Evolutionary conservation across 345 rosid genomes (phyloP), one percentile per base, ranked within the genome.

Genomic region (Carallia brachiata): DNA sequence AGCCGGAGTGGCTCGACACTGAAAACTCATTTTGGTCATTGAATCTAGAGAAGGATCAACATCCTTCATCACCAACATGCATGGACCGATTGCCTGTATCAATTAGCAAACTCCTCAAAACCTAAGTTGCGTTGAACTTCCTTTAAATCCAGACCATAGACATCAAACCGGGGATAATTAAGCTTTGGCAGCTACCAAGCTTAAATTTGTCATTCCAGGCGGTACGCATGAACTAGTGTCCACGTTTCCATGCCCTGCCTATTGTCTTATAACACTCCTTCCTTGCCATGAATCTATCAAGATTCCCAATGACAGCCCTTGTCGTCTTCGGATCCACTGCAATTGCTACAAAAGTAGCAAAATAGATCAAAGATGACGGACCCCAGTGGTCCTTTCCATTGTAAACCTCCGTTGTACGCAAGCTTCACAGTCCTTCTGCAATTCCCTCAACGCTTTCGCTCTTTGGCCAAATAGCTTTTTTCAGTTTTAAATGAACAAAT

Each of bases 381-480:
- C 88, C 79, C 85, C 85, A 84, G 19, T 77, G 79, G 55, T 82
- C 82, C 7, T 77, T 74, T 2, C 85, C 85, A 48, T 63, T 68
- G 23, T 82, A 82, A 55, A 79, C 88, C 52, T 81, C 53, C 0
- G 88, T 76, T 0, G 79, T 82, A 27, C 73, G 77, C 78, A 81
- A 23, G 23, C 23, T 23, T 23, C 23, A 23, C 23, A 23, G 23
- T 23, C 23, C 23, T 23, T 23, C 23, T 23, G 23, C 23, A 23
- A 23, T 23, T 23, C 23, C 23, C 23, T 23, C 23, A 23, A 23
- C 23, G 23, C 23, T 23, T 23, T 23, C 23, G 23, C 23, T 23
- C 23, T 23, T 23, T 23, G 23, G 23, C 23, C 23, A 23, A 23
- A 0, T 23, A 23, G 23, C 23, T 23, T 23, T 23, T 23, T 23